Percentiles rank a stretch among this genome's conserved stretches.
Conservation (phyloP, 805 yeast genomes). For the Metschnikowia borealis region DNA sequence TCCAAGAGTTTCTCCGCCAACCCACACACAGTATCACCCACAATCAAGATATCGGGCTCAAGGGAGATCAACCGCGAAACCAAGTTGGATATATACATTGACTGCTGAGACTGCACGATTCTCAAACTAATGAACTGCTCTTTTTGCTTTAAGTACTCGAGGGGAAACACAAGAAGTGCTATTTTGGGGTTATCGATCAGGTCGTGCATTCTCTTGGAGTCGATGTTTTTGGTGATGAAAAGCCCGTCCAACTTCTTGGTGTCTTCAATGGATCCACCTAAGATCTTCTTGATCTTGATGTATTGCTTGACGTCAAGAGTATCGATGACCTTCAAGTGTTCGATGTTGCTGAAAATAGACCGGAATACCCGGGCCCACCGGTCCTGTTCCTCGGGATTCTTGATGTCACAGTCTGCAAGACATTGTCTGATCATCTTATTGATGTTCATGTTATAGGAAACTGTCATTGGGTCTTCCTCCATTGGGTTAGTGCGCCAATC, state of each 20-base stretch:
- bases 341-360: slow-evolving; percentile 50
- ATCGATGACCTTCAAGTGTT: slow-evolving; percentile 62
- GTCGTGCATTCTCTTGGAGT: slow-evolving; percentile 73
- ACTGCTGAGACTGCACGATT: slow-evolving; percentile 81
- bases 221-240: slow-evolving; percentile 78
- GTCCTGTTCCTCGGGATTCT: slow-evolving; percentile 27
- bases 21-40: slow-evolving; percentile 79
- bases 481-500: background rate
- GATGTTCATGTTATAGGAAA: slow-evolving; percentile 40
- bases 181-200: slow-evolving; percentile 65
- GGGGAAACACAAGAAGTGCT: slow-evolving; percentile 79
- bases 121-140: slow-evolving; percentile 79
- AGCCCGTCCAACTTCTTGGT: slow-evolving; percentile 70
- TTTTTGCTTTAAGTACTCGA: slow-evolving; percentile 75
- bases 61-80: slow-evolving; percentile 74
- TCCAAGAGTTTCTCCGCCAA: slow-evolving; percentile 69
- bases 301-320: slow-evolving; percentile 84
- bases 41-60: slow-evolving; percentile 73
- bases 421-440: slow-evolving; percentile 54
- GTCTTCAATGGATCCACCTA: slow-evolving; percentile 66
- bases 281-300: slow-evolving; percentile 77
- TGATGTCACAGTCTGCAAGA: slow-evolving; percentile 56
- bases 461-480: slow-evolving; percentile 3
- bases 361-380: slow-evolving; percentile 60
- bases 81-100: slow-evolving; percentile 75